These are phyloP conservation scores for Eucalyptus camaldulensis DNA, from an alignment of 345 rosid genomes.

Conservation along the genomic window DNA sequence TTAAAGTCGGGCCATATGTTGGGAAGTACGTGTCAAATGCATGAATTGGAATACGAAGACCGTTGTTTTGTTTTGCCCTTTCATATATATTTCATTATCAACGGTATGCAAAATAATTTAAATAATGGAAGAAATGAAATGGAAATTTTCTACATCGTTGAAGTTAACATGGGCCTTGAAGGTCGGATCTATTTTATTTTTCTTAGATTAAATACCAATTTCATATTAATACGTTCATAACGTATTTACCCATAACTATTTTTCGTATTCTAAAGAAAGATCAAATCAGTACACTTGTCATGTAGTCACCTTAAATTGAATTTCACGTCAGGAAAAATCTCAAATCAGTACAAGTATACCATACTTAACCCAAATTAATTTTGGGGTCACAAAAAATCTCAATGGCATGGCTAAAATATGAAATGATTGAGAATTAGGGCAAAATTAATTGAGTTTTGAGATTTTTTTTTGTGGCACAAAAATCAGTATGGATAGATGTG, in stretches of 20 bases:
- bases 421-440: not conserved
- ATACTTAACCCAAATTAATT: not conserved
- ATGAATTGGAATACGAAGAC: not conserved
- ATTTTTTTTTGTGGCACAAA: not conserved
- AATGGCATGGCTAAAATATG: not conserved
- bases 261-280: fast-evolving
- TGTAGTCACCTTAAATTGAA: not conserved
- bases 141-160: not conserved
- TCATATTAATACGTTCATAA: fast-evolving
- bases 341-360: not conserved
- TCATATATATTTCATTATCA: not conserved
- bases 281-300: not conserved
- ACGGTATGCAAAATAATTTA: not conserved
- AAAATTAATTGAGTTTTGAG: not conserved
- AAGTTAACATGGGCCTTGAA: not conserved
- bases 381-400: not conserved
- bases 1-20: not conserved
- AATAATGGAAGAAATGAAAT: not conserved
- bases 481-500: not conserved
- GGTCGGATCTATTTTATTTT: not conserved
- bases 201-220: not conserved
- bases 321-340: not conserved
- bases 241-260: fast-evolving
- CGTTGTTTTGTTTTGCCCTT: not conserved
- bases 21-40: not conserved